Evolutionary conservation across 768 basidiomycete species (phyloP).

Genomic region (Trametes punicea): DNA sequence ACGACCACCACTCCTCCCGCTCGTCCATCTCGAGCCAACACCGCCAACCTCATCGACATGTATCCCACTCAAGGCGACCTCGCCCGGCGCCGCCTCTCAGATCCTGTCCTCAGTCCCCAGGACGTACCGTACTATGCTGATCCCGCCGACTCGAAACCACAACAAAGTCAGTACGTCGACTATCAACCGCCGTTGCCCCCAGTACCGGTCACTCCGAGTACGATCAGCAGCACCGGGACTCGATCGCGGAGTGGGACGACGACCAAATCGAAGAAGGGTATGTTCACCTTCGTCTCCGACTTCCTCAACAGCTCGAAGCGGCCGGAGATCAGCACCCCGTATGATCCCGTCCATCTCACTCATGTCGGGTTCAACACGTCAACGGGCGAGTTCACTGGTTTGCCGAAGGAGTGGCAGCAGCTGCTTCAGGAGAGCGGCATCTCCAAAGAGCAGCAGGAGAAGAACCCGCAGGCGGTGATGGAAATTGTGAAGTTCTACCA

Average conservation of each 20-base stretch:
- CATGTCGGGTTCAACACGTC: conserved; percentile 99
- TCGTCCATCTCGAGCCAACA: conserved; percentile 82
- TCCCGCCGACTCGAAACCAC: conserved; percentile 24
- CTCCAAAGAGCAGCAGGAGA: conserved; percentile 90
- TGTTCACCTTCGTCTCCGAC: conserved; percentile 62
- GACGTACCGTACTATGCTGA: conserved; percentile 32
- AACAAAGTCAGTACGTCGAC: conserved; percentile 8
- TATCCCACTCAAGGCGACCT: conserved; percentile 45
- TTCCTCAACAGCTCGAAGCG: conserved; percentile 76
- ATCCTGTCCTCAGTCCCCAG: conserved; percentile 37
- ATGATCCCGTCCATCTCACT: conserved; percentile 98
- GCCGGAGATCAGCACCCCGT: conserved; percentile 94
- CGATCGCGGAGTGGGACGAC: conserved; percentile 44
- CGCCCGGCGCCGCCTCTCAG: conserved; percentile 50
- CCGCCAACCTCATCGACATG: conserved; percentile 75
- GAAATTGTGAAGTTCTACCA: conserved; percentile 99
- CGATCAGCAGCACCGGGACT: conserved; percentile 27
- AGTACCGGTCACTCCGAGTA: conserved; percentile 16
- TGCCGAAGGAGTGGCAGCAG: conserved; percentile 99
- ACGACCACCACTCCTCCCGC: conserved; percentile 52
- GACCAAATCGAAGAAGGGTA: conserved; percentile 56
- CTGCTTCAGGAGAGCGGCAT: conserved; percentile 94
- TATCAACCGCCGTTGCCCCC: conserved; percentile 20
- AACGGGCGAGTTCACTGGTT: conserved; percentile 95
- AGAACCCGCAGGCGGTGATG: conserved; percentile 96